Conservation (phyloP, 1,284 basidiomycete species). For the Rhizoctonia solani region DNA sequence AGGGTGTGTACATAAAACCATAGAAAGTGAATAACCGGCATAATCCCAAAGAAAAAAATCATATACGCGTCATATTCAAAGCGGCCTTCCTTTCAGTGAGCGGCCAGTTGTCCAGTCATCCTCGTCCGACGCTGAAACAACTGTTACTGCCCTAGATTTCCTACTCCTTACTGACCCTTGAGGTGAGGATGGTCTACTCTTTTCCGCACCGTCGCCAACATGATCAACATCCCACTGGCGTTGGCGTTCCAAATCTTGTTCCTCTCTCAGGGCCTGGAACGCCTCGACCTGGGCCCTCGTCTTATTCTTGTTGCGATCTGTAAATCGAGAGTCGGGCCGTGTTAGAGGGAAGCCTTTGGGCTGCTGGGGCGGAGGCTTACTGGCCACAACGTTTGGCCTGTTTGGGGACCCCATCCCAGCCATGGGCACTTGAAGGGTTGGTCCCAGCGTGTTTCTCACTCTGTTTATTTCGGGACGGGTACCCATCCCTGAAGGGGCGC, state of each 20-base stretch:
- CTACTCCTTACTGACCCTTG: constrained; percentile 23
- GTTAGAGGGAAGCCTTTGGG: constrained; percentile 24
- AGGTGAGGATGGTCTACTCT: constrained; percentile 12
- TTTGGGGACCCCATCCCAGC: constrained; percentile 7
- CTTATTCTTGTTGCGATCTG: constrained; percentile 24
- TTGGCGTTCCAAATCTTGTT: constrained; percentile 13
- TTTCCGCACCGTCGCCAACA: neutral
- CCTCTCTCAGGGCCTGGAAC: constrained; percentile 25
- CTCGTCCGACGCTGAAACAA: constrained; percentile 28
- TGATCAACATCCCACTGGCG: constrained; percentile 9
- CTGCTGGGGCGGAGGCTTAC: constrained; percentile 23
- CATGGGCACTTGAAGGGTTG: constrained; percentile 22
- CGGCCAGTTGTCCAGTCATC: constrained; percentile 32
- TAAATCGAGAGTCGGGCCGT: constrained; percentile 23
- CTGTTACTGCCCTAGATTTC: constrained; percentile 29
- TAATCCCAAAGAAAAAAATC: constrained; percentile 2
- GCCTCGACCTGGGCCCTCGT: constrained; percentile 24
- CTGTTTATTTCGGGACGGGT: neutral
- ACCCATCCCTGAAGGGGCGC: constrained; percentile 10
- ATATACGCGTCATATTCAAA: neutral
- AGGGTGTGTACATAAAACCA: constrained; percentile 1
- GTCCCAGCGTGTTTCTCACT: constrained; percentile 9
- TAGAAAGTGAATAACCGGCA: neutral
- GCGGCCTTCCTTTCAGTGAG: constrained; percentile 16
- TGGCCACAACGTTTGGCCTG: constrained; percentile 1